Percentiles rank a stretch among this genome's conserved stretches.
phyloP scores from a whole-genome alignment of 257 asterid species.

The Fraxinus pennsylvanica region DNA sequence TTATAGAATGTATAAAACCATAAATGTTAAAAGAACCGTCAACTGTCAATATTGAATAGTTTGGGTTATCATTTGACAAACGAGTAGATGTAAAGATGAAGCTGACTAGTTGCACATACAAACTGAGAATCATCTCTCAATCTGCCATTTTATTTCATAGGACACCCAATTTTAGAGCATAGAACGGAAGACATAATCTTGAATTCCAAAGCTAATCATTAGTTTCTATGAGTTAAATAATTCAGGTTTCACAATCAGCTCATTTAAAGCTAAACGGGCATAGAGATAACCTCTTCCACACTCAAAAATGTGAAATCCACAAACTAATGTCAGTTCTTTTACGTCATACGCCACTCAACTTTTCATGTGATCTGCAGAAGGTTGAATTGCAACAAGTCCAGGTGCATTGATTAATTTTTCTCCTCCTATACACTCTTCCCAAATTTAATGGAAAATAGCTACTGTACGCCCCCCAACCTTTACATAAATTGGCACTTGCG shows the following conservation, averaged over 20 bases:
- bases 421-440: neutral
- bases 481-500: neutral
- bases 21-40: neutral
- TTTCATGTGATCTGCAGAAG: neutral
- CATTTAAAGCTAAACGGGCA: neutral
- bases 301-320: neutral
- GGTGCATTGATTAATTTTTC: neutral
- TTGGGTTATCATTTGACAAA: neutral
- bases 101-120: conserved; percentile 6
- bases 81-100: conserved; percentile 14
- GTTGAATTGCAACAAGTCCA: neutral
- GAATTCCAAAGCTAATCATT: neutral
- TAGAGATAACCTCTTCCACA: neutral
- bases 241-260: neutral
- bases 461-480: neutral
- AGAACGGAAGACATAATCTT: neutral
- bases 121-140: neutral
- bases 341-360: neutral
- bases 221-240: neutral
- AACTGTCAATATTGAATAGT: neutral
- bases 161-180: neutral
- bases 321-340: neutral
- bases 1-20: neutral
- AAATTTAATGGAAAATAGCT: neutral
- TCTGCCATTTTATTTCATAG: neutral